These are phyloP conservation scores for Allantophomopsis cytisporea DNA, from an alignment of 2,329 filamentous ascomycete genomes.

Conservation along the genomic window DNA sequence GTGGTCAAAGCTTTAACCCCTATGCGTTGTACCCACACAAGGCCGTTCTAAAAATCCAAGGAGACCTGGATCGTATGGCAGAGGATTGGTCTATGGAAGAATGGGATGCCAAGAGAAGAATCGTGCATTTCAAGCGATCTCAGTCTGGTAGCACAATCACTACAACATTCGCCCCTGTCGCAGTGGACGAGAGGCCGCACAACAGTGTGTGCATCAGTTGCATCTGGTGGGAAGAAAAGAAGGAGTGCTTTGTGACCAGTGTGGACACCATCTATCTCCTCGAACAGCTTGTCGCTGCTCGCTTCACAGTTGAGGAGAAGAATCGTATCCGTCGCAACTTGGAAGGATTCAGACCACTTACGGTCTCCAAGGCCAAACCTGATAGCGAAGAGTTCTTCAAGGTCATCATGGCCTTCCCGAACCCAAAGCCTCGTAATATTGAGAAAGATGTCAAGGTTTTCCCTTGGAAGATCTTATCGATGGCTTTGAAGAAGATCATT, in stretches of 20 bases:
- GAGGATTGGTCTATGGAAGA: constrained; percentile 76
- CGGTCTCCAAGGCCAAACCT: constrained; percentile 81
- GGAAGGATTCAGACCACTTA: constrained; percentile 84
- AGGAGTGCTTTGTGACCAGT: constrained; percentile 85
- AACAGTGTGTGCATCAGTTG: constrained; percentile 94
- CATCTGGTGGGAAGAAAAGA: constrained; percentile 90
- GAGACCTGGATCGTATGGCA: constrained; percentile 75
- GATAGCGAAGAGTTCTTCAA: constrained; percentile 98
- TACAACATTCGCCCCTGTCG: constrained; percentile 66
- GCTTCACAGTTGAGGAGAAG: constrained; percentile 96
- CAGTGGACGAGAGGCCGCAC: constrained; percentile 63
- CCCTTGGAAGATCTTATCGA: constrained; percentile 79
- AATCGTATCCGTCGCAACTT: constrained; percentile 93
- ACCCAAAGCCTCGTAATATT: constrained; percentile 91
- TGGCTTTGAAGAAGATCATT: constrained; percentile 94
- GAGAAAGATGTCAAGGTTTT: constrained; percentile 99
- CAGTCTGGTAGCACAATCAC: constrained; percentile 74
- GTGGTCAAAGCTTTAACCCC: constrained; percentile 15
- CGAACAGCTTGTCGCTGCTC: constrained; percentile 72
- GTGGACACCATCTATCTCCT: constrained; percentile 95
- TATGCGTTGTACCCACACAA: constrained; percentile 69
- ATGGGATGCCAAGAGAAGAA: constrained; percentile 61
- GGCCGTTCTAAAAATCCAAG: constrained; percentile 71
- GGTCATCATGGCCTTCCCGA: constrained; percentile 94
- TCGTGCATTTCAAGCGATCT: constrained; percentile 77